Conservation (phyloP, 441 rosid species). For the Eruca vesicaria region DNA sequence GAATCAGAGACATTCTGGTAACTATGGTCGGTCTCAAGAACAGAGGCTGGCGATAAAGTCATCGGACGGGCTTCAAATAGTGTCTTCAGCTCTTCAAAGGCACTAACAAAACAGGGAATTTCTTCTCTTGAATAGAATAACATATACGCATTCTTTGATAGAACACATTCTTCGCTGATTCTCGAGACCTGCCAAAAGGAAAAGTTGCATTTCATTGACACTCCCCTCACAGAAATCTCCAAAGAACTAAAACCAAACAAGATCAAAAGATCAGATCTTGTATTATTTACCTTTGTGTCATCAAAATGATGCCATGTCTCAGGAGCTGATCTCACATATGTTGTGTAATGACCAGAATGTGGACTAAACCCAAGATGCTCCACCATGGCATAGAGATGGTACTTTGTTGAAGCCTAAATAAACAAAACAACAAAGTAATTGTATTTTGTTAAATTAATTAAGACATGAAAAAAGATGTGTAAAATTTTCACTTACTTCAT, state of each 20-base stretch:
- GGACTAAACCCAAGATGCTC: conserved; percentile 58
- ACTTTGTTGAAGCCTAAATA: conserved; percentile 50
- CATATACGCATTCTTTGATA: conserved; percentile 73
- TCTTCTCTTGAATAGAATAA: conserved; percentile 69
- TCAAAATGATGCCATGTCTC: too few relatives aligned
- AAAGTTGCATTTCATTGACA: not conserved
- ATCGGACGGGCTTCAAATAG: conserved; percentile 11
- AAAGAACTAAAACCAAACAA: too few relatives aligned
- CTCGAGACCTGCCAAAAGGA: conserved; percentile 42
- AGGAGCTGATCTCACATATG: too few relatives aligned
- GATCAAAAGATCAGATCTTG: conserved; percentile 13
- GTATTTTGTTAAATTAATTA: not conserved
- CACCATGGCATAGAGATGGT: conserved; percentile 65
- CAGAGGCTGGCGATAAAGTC: conserved; percentile 68
- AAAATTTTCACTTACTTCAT: conserved; percentile 44
- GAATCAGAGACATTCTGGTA: not conserved
- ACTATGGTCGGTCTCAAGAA: conserved; percentile 54
- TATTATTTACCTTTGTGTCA: conserved; percentile 51
- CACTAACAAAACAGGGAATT: conserved; percentile 69
- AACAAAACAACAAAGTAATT: not conserved
- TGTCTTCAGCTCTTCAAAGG: too few relatives aligned
- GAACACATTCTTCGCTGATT: conserved; percentile 50
- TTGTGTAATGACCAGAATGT: too few relatives aligned
- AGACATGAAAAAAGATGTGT: not conserved
- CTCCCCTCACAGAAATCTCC: not conserved